Percentiles rank a stretch among this genome's conserved stretches.
phyloP scores from a whole-genome alignment of 148 eudicot genomes.

The Polygonum maritimum region DNA sequence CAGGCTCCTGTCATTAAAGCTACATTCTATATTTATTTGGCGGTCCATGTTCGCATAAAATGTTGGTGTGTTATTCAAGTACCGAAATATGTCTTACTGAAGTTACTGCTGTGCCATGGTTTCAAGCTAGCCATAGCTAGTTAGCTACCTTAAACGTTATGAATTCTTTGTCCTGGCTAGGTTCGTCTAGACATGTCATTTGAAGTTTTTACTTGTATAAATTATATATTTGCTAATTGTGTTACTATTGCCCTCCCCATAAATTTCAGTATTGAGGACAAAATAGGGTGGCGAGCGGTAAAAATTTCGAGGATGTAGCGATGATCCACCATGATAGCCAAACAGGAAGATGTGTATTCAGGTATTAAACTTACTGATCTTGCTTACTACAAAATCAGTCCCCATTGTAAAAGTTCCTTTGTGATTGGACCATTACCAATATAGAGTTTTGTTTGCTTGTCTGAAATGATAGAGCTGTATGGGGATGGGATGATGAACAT shows the following conservation, averaged over 20 bases:
- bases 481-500: slow-evolving; percentile 97
- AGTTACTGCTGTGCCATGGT: no score
- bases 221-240: background rate
- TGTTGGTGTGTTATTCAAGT: no score
- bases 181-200: background rate
- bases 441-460: background rate
- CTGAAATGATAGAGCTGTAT: slow-evolving; percentile 52
- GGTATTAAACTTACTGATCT: slow-evolving; percentile 24
- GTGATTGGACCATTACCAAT: background rate
- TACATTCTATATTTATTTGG: no score
- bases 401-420: background rate
- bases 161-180: background rate
- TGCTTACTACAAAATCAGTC: background rate
- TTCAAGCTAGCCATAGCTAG: no score
- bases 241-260: background rate
- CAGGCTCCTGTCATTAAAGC: no score
- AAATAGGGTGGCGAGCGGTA: slow-evolving; percentile 50
- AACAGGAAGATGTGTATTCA: slow-evolving; percentile 74
- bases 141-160: no score
- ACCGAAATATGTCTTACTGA: no score
- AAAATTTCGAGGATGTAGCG: slow-evolving; percentile 53
- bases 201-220: background rate
- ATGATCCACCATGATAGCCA: slow-evolving; percentile 59
- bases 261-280: slow-evolving; percentile 57
- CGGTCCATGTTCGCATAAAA: no score